Conservation (phyloP, 805 yeast species). For the Torulaspora delbrueckii region DNA sequence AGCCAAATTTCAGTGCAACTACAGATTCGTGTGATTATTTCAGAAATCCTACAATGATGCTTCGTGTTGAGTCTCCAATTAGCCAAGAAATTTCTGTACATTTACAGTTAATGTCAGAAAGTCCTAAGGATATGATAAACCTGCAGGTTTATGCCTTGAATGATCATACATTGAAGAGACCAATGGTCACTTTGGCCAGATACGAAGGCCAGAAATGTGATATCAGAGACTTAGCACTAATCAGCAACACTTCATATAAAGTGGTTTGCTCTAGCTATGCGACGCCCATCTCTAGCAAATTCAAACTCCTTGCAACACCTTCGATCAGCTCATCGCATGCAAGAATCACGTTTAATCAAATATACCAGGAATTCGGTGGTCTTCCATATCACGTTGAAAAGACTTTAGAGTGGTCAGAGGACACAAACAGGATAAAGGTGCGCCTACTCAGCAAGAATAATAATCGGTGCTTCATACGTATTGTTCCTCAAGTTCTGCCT, state of each 20-base stretch:
- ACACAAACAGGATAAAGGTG: slow-evolving; percentile 12
- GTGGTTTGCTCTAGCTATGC: slow-evolving; percentile 22
- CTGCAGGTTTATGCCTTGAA: slow-evolving; percentile 21
- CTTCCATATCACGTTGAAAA: slow-evolving; percentile 18
- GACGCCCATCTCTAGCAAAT: slow-evolving; percentile 1
- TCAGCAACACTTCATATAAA: slow-evolving; percentile 21
- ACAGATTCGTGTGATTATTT: slow-evolving; percentile 12
- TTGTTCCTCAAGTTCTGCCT: slow-evolving; percentile 12
- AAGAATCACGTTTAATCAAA: slow-evolving; percentile 8
- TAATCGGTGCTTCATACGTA: slow-evolving; percentile 20
- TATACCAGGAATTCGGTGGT: slow-evolving; percentile 23
- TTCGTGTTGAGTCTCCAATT: slow-evolving; percentile 9
- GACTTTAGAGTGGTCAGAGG: slow-evolving; percentile 10
- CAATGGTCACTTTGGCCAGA: slow-evolving; percentile 17
- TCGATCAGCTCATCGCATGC: neutral
- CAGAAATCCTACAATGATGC: slow-evolving; percentile 24
- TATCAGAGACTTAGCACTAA: slow-evolving; percentile 13
- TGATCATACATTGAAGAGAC: slow-evolving; percentile 22
- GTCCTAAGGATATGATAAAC: slow-evolving; percentile 14
- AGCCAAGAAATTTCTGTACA: slow-evolving; percentile 12
- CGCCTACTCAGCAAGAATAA: slow-evolving; percentile 2
- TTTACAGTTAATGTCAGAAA: slow-evolving; percentile 17
- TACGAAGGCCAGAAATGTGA: slow-evolving; percentile 13
- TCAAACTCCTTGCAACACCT: slow-evolving; percentile 10
- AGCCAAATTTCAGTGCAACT: neutral